Evolutionary conservation across 257 asterid genomes (phyloP).

Genomic region (Solanum chilense): DNA sequence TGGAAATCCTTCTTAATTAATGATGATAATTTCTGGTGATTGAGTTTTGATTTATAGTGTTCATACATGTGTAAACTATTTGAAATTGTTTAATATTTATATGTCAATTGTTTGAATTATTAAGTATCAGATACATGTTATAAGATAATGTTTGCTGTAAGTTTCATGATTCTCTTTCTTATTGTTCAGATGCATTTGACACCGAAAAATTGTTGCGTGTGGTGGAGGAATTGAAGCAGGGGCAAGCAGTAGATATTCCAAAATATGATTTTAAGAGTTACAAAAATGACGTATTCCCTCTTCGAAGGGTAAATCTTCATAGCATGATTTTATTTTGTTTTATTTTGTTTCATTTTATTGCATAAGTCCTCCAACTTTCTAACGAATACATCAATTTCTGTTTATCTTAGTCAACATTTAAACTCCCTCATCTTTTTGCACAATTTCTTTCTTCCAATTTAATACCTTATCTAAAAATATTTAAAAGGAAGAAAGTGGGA

Average conservation of each 20-base stretch:
- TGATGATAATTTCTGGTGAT: background rate
- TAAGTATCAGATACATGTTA: background rate
- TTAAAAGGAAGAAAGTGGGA: background rate
- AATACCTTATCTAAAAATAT: background rate
- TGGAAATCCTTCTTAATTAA: background rate
- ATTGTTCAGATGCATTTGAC: conserved; percentile 71
- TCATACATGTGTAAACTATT: background rate
- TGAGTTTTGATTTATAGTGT: background rate
- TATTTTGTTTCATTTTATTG: background rate
- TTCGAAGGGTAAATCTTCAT: conserved; percentile 59
- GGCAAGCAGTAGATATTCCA: conserved; percentile 89
- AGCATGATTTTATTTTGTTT: background rate
- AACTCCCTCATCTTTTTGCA: background rate
- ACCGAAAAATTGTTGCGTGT: conserved; percentile 53
- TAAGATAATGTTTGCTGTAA: background rate
- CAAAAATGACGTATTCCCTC: conserved; percentile 56
- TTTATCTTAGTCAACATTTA: background rate
- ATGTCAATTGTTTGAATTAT: background rate
- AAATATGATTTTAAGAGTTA: conserved; percentile 89
- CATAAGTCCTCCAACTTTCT: background rate
- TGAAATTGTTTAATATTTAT: background rate
- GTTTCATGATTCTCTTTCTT: background rate
- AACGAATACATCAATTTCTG: background rate
- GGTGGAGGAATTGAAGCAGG: conserved; percentile 72
- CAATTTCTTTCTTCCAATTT: background rate